Percentiles rank a stretch among this genome's conserved stretches.
These are phyloP conservation scores for Eucalyptus grandis DNA, from an alignment of 345 rosid genomes.

Conservation along the genomic window DNA sequence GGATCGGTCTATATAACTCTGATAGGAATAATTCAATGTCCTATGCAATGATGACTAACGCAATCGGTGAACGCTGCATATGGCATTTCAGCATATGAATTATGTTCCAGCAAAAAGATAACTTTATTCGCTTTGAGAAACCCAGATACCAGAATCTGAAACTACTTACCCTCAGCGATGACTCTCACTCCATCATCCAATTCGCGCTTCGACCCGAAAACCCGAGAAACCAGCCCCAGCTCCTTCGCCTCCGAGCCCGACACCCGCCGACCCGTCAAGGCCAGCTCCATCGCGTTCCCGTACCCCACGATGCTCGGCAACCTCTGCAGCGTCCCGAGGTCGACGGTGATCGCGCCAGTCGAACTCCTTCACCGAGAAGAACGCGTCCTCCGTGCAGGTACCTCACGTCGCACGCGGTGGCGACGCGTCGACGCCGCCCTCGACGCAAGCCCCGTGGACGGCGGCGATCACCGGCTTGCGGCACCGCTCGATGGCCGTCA, in stretches of 20 bases:
- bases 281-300: constrained; percentile 62
- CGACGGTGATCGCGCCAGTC: constrained; percentile 79
- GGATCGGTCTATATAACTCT: background rate
- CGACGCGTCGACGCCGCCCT: constrained; percentile 51
- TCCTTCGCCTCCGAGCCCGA: constrained; percentile 62
- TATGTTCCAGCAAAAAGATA: background rate
- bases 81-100: background rate
- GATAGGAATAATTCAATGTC: background rate
- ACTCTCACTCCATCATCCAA: constrained; percentile 29
- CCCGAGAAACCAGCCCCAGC: constrained; percentile 60
- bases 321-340: constrained; percentile 84
- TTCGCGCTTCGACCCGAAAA: constrained; percentile 45
- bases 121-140: background rate
- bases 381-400: constrained; percentile 43
- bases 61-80: background rate
- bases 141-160: background rate
- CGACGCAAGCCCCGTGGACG: constrained; percentile 73
- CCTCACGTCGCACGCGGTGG: constrained; percentile 77
- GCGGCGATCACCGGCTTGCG: constrained; percentile 59
- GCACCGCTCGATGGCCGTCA: constrained; percentile 66
- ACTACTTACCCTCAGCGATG: constrained; percentile 51
- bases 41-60: background rate
- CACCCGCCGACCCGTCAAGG: constrained; percentile 58
- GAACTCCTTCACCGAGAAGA: constrained; percentile 74
- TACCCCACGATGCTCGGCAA: constrained; percentile 60